A percentile compares a stretch with the other conserved stretches of the same genome.
These are phyloP conservation scores for Crucibulum laeve DNA, from an alignment of 768 basidiomycete genomes.

Conservation along the genomic window DNA sequence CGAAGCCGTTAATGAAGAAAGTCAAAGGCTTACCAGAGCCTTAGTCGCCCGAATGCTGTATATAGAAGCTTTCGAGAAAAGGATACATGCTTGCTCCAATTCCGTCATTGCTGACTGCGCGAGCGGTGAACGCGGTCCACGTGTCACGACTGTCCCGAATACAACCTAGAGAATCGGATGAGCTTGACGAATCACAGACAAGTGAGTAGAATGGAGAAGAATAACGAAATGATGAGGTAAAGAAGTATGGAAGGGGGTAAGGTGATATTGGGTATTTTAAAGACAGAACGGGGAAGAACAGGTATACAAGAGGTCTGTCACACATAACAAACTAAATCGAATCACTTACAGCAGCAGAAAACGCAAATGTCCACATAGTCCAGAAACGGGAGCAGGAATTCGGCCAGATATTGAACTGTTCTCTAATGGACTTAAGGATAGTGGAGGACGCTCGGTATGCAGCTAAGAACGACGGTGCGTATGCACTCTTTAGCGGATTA, in stretches of 20 bases:
- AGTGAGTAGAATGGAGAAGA: background rate
- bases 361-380: slow-evolving; percentile 60
- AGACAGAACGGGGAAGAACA: too few species aligned
- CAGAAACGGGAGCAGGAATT: slow-evolving; percentile 51
- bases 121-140: slow-evolving; percentile 64
- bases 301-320: too few species aligned
- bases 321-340: too few species aligned
- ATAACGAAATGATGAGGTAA: too few species aligned
- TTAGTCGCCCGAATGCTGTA: slow-evolving; percentile 61
- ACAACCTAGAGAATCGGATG: slow-evolving; percentile 46
- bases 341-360: slow-evolving; percentile 51
- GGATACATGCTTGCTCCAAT: slow-evolving; percentile 58
- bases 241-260: too few species aligned
- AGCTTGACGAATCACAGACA: background rate
- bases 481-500: slow-evolving; percentile 63
- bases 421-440: slow-evolving; percentile 45
- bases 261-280: too few species aligned
- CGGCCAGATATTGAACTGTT: slow-evolving; percentile 44
- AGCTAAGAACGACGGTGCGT: slow-evolving; percentile 62
- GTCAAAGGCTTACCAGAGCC: slow-evolving; percentile 46
- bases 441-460: slow-evolving; percentile 55
- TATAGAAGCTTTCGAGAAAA: slow-evolving; percentile 60
- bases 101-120: slow-evolving; percentile 66
- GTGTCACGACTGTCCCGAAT: slow-evolving; percentile 75
- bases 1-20: too few species aligned